Conservation (phyloP, 2,329 filamentous ascomycete species). For the Ceratocystis harringtonii region DNA sequence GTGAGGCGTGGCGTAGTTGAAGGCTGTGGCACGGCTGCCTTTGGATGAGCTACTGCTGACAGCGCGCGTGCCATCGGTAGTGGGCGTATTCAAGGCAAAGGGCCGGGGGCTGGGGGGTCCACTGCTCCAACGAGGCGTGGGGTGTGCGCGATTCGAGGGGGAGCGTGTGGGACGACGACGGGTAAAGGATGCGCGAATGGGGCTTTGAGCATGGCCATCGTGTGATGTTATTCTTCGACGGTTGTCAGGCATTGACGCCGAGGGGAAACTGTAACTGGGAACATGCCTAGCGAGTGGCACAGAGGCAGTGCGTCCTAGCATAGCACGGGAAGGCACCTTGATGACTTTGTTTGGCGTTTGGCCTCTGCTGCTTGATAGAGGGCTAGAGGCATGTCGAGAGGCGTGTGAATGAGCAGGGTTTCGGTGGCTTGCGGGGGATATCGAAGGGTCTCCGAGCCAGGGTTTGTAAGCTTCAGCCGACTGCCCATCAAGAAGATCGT, state of each 20-base stretch:
- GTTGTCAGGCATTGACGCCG: neutral
- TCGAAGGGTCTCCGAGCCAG: neutral
- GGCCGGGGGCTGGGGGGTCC: slow-evolving; percentile 32
- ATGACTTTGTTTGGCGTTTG: slow-evolving; percentile 30
- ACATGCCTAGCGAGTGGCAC: slow-evolving; percentile 31
- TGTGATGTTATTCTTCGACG: slow-evolving; percentile 12
- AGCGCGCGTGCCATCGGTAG: slow-evolving; percentile 2
- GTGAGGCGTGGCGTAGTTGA: slow-evolving; percentile 61
- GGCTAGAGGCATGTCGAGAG: slow-evolving; percentile 26
- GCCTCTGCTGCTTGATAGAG: slow-evolving; percentile 25
- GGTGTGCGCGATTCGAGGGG: slow-evolving; percentile 34
- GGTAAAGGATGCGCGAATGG: neutral
- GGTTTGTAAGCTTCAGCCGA: slow-evolving; percentile 2
- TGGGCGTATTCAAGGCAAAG: slow-evolving; percentile 22
- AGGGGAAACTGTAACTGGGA: slow-evolving; percentile 33
- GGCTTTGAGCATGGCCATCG: neutral
- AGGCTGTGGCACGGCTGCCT: slow-evolving; percentile 32
- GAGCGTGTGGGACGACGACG: slow-evolving; percentile 38
- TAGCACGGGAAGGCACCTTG: slow-evolving; percentile 31
- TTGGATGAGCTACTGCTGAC: slow-evolving; percentile 18
- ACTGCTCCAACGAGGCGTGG: slow-evolving; percentile 42
- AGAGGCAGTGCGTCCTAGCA: slow-evolving; percentile 36
- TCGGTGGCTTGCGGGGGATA: neutral
- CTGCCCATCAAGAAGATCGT: slow-evolving; percentile 46
- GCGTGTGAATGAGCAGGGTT: slow-evolving; percentile 20